Base-by-base conservation (phyloP, 2,329 filamentous ascomycete species). In the Colletotrichum camelliae region DNA sequence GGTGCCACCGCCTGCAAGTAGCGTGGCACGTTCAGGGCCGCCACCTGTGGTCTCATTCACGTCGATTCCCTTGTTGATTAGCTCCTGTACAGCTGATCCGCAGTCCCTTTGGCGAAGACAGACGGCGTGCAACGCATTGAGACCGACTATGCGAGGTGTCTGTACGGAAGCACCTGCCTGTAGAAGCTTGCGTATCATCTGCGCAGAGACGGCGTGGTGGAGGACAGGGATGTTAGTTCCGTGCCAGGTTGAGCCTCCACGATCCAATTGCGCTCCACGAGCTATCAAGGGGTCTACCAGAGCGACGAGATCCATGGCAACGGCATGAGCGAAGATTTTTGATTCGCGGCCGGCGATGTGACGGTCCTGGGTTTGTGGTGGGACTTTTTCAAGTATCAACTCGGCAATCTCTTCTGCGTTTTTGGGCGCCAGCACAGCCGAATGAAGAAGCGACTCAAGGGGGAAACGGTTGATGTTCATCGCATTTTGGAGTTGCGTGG, bases 81-180 rank as follows among this genome's bases (percentile, higher is more conserved):
- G 68, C 9, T 72, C 72, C 7, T 31, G 31, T 2, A 75, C 66
- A 29, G 68, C 61, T 8, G 35, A 31, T n/a, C 21, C 37, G 13
- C 69, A 75, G 37, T 72, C 15, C 27, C n/a, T 21, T 5, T 27
- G 48, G 37, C 68, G 68, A 6, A 72, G 68, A 55, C 72, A 72
- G 10, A 72, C 61, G 7, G 69, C 69, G 16, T 75, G 72, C 2
- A 75, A 48, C 15, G 72, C 68, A 37, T 75, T 75, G 37, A 72
- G 52, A 8, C 72, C 72, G 13, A 72, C 29, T 3, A 18, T n/a
- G 7, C 24, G 29, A 13, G 68, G 55, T 7, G 39, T 72, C 9
- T 62, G 52, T 13, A 72, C 37, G 12, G 10, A 29, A 18, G 69
- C 55, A 15, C 72, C 68, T n/a, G 10, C 18, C 3, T 37, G 27